Base-by-base conservation (phyloP, 179 eudicot genomes). In the Actinidia arguta region DNA sequence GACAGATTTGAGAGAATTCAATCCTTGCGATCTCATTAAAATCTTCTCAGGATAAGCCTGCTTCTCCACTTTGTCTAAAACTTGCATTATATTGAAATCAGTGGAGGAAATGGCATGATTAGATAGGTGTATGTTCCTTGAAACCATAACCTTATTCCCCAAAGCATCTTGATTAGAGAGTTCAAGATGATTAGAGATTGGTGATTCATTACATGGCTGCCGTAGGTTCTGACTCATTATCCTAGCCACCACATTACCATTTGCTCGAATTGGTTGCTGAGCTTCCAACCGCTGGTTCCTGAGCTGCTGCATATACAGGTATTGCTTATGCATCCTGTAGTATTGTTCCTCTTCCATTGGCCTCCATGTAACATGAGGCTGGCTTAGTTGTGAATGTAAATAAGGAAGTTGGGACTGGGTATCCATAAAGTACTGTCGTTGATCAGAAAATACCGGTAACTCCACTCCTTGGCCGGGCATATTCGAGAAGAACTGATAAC, bases 291-390 rank as follows among this genome's bases (percentile, higher is more conserved):
- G 79, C 31, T 73, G 80, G 83, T 44, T 73, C 73, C 78, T 68
- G 36, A 86, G 80, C 58, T 81, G 88, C 64, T 81, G 64, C 84
- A 80, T 70, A 66, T 83, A 75, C 48, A 78, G 12, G 73, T 76
- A 80, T 20, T 73, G 89, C 76, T 86, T 86, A 67, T 56, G 83
- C 85, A 82, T 79, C 70, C 78, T 69, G 73, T 74, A 86, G 14
- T 36, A 56, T 7, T 66, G 79, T 59, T 82, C 86, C 59, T 84
- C 80, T 46, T 86, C 85, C 67, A 84, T 39, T 56, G 70, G 59
- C 39, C 82, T 81, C 83, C 82, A 86, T 9, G 82, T 58, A 67
- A 83, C 52, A 59, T 81, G 74, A 74, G 86, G 75, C 20, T 80
- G 80, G 74, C 39, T 79, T 39, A 63, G 78, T 56, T 83, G 86